Base-by-base conservation (phyloP, 176 grass and related monocot genomes). In the Musa schizocarpa region DNA sequence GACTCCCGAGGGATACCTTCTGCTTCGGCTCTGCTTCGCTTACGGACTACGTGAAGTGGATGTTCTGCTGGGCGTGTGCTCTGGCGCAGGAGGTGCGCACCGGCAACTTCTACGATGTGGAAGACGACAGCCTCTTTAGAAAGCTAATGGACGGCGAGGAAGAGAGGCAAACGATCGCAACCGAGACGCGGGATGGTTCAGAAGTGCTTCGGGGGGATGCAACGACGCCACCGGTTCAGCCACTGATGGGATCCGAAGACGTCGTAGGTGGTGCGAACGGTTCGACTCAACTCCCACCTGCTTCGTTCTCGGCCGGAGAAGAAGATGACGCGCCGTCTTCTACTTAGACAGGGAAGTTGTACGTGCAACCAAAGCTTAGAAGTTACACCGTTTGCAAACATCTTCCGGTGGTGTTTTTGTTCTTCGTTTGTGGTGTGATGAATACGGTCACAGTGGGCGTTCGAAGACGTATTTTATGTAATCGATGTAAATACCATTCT, bases 41-140 rank as follows among this genome's bases (percentile, higher is more conserved):
- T 61, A 86, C 74, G 11, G 88, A 98, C 74, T 91, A 88, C 69
- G 20, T 75, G 5, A 76, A 84, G 66, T 98, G 95, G 95, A 49
- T 98, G 51, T 84, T 86, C 81, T 98, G 90, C 84, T 98, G 95
- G 81, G 79, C 86, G 17, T 98, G 90, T 1, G 73, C 80, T 29
- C 87, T 98, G 1, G 90, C 90, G 14, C 95, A 93, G 78, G 95
- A 98, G 80, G 88, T 91, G 82, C 82, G 90, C 64, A 98, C 95
- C 2, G 90, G 82, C 20, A 92, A 93, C 77, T 84, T 85, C 51
- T 91, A 97, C 25, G 82, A 80, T 53, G 71, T 79, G 5, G 79
- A 82, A 50, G 81, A 84, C 11, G 83, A 86, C 13, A 85, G 79
- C 75, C 43, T 77, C 13, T 53, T 64, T 1, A 77, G 61, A 21